Base-by-base conservation (phyloP, 495 filamentous ascomycete genomes). In the Tetracladium marchalianum region DNA sequence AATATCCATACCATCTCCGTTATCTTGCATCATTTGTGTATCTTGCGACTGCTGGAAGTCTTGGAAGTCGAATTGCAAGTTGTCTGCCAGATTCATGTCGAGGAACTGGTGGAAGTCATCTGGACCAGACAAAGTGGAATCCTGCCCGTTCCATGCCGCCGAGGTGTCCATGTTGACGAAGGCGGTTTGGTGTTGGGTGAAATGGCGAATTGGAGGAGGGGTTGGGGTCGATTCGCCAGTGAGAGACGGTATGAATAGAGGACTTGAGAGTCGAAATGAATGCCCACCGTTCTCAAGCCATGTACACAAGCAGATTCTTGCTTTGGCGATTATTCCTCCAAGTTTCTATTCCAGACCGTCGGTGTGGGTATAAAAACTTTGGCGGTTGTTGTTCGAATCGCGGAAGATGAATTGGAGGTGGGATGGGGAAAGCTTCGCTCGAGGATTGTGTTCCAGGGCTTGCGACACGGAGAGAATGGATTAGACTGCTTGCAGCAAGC, bases 91-190 rank as follows among this genome's bases (percentile, higher is more conserved):
- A 47, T 58, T 66, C 59, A 76, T 72, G 51, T 78, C 70, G 31
- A 78, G 60, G 49, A 72, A 76, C 46, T 75, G 73, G 43, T 74
- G 67, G 46, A 77, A 76, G 37, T 73, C 73, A 60, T 76, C 72
- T 32, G 61, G 42, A 5, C 62, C 45, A 1, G 65, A 61, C 43
- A 70, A 60, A 44, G 72, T 62, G 27, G 62, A 57, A 45, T 72
- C 68, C 50, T 68, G 62, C 31, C 67, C 64, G 43, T 62, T 63
- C 74, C 74, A 78, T 41, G 56, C 53, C 27, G 58, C 56, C 24
- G 71, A 68, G 7, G 57, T 50, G 34, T 60, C 54, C 57, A 60
- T 60, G 39, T 42, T 53, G 19, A n/a, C 27, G 40, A 27, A 27
- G 7, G 22, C 3, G 22, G 22, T 27, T 27, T 27, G 3, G 22